Evolutionary conservation across 2,329 filamentous ascomycete genomes (phyloP), one percentile per base, ranked within the genome.

Genomic region (Trichoderma pleuroti): DNA sequence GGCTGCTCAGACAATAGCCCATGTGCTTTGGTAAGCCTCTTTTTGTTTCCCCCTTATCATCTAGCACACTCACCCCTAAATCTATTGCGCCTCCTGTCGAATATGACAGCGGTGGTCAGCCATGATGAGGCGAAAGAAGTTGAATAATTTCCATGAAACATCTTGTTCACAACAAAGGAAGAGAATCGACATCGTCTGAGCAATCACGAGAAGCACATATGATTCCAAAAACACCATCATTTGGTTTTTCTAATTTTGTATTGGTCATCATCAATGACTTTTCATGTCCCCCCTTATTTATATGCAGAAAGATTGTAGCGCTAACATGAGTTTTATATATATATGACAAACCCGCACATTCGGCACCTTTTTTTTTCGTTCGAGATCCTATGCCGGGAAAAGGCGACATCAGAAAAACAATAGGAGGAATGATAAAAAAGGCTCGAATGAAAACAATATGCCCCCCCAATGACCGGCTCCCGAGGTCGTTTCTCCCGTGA

Each of bases 111-210:
- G 11, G n/a, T 16, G 72, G 34, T 49, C 63, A 68, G 71, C 63
- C 6, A 61, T 75, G 74, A 75, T 76, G 75, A 77, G 71, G 75
- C 71, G 76, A 75, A 76, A 72, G 70, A 70, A 74, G 74, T 73
- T 72, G 74, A 76, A 76, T 72, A 72, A n/a, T 64, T 49, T 49
- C 68, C 65, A 74, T 77, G 75, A 77, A 74, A 76, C 66, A 73
- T 70, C 65, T 72, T 42, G 52, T 70, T 21, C 61, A 57, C 70
- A 71, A 61, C 36, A 72, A 71, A 74, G 74, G 72, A 75, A 74
- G 72, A 74, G 72, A 76, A 71, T 76, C 65, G 76, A 77, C 76
- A 78, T 78, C 76, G 76, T 78, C 76, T 77, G 76, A 78, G 65
- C 30, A 52, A 52, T 28, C 56, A 32, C 12, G 4, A 32, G 7